Base-by-base conservation (phyloP, 257 asterid species). In the Gentiana straminea region DNA sequence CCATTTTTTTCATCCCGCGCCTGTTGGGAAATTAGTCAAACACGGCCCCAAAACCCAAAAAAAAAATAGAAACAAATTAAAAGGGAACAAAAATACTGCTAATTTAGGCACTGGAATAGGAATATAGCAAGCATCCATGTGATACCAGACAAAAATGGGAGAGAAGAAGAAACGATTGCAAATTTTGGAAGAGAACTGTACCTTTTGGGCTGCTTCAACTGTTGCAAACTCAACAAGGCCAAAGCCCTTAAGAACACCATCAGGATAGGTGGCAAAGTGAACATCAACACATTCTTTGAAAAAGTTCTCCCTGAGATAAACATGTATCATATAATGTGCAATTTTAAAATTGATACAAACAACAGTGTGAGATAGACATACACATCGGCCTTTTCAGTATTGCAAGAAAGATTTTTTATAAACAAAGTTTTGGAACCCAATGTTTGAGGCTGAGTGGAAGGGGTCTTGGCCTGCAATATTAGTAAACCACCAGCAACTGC, bases 161-260 rank as follows among this genome's bases (percentile, higher is more conserved):
- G 24, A 24, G 24, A 24, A 24, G 24, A 24, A 24, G 24, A 24
- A 24, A 24, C 24, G 0, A 24, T 24, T 24, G 24, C 24, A 51
- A 51, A 2, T 43, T 10, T 33, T 5, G 4, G 32, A 11, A 8
- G 4, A 7, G 33, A 4, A 4, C 24, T 24, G 1, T 68, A 91
- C 96, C 94, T 84, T 87, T 41, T 66, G 69, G 15, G 95, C 96
- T 51, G 74, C 84, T 60, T 79, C 96, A 43, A 73, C 57, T 46
- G 90, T 64, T 51, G 86, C 81, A 79, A 91, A 91, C 65, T 91
- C 93, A 56, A 84, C 86, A 70, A 82, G 88, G n/a, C 98, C 98
- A 83, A 52, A 87, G 62, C 98, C 98, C 73, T 66, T 84, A 58
- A 84, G 81, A 3, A 77, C 44, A 41, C 84, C 84, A 15, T 81